Base-by-base conservation (phyloP, 805 yeast species). In the Yarrowia sp. region DNA sequence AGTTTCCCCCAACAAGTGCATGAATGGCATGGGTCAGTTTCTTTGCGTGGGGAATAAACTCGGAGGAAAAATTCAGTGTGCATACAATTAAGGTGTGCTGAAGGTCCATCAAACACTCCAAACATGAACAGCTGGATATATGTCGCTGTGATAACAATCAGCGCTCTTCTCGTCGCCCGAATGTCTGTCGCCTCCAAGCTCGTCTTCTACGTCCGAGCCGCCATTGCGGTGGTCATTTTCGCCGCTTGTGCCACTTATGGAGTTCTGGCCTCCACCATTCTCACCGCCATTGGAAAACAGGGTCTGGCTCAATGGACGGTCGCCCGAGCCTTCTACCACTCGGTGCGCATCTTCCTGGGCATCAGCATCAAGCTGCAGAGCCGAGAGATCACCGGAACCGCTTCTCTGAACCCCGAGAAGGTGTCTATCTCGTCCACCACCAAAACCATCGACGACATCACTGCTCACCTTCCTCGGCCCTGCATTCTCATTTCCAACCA, bases 281-380 rank as follows among this genome's bases (percentile, higher is more conserved):
- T 91, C 61, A 78, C 89, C 1, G 62, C 91, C 7, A 68, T 87
- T 14, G 96, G 97, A 28, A 89, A 89, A 74, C 86, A 84, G 69
- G 86, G 88, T 64, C 80, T 92, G 57, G 86, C 96, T 1, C 99
- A 95, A 77, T 92, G 92, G 85, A 79, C 92, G 18, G 90, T 93
- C 10, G 98, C 97, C 1, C 81, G 96, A 68, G 88, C 87, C 50
- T 92, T 89, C 74, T 88, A 89, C 74, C 74, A 78, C 68, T 72
- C 84, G 3, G 83, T 89, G 75, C 83, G 90, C 38, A 74, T 78
- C 3, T 55, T 86, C 3, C 76, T 92, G 76, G 92, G 96, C 0
- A 79, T 92, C 69, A 86, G 81, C 68, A 85, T 93, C 66, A 83
- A 82, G 64, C 78, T 95, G 65, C 84, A 84, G 66, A 86, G 89